phyloP scores from a whole-genome alignment of 768 basidiomycete genomes.

The Serendipita sp. region DNA sequence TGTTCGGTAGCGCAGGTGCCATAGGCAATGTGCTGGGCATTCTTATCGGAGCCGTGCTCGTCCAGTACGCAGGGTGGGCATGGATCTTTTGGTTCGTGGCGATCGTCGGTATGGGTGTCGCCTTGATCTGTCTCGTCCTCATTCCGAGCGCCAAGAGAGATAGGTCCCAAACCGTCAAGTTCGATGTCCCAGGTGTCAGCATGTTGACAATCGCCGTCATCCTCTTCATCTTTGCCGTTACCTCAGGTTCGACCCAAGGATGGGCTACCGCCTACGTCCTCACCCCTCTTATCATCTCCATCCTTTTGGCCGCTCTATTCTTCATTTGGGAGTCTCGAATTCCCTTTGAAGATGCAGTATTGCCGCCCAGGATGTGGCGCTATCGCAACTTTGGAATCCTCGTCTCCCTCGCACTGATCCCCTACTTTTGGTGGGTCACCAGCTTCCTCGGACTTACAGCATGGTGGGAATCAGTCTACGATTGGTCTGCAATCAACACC shows the following conservation, averaged over 20 bases:
- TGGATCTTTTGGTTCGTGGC: conserved; percentile 39
- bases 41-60: conserved; percentile 31
- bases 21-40: conserved; percentile 32
- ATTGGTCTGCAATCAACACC: conserved; percentile 11
- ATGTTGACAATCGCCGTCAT: conserved; percentile 21
- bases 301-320: conserved; percentile 28
- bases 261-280: conserved; percentile 23
- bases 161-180: neutral
- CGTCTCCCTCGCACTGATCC: conserved; percentile 16
- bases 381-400: conserved; percentile 19
- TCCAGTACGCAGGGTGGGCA: conserved; percentile 26
- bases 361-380: conserved; percentile 19
- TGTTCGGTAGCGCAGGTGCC: conserved; percentile 33
- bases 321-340: conserved; percentile 32
- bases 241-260: conserved; percentile 11
- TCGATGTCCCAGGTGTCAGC: conserved; percentile 4
- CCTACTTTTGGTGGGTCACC: neutral
- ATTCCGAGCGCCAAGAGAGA: conserved; percentile 18
- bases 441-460: conserved; percentile 1
- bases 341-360: conserved; percentile 15
- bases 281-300: conserved; percentile 30
- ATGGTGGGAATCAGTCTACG: conserved; percentile 8
- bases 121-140: conserved; percentile 20
- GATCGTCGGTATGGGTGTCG: conserved; percentile 24
- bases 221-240: conserved; percentile 29